Evolutionary conservation across 768 basidiomycete genomes (phyloP), one percentile per base, ranked within the genome.

Genomic region (Tricholoma flavovirens): DNA sequence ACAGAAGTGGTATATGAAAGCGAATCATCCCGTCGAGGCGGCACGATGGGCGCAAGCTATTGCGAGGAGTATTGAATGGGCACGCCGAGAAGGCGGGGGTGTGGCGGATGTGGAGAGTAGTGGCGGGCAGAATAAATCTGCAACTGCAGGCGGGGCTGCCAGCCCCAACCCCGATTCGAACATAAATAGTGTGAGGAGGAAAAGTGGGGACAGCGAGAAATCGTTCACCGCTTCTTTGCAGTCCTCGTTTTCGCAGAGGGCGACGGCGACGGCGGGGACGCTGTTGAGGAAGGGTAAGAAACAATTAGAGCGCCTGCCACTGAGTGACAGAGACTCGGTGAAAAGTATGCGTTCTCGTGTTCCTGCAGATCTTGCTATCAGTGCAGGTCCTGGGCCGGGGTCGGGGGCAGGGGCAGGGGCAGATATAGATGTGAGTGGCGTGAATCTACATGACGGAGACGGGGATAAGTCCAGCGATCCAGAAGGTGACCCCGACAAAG

Each of bases 1-100:
- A 0, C 85, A 88, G 63, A 90, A 85, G 68, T 91, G 90, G 90
- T 87, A 87, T 67, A 77, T 93, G 70, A 87, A 86, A 55, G 88
- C 88, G 0, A 89, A 85, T 59, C 93, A 97, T 63, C 91, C 88
- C 0, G 90, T 90, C 5, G 95, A 98, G 69, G 91, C 91, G 4
- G 78, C 87, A 4, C 79, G 94, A 10, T 98, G 95, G 95, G 83
- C 84, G 1, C 83, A 87, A 56, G 88, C 87, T 0, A 80, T 98
- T 48, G 70, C 72, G 15, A 81, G 80, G 65, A 86, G 84, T 59
- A 86, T 93, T 56, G 89, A 93, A 30, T 87, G 83, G 77, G 79
- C 77, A 49, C 78, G 77, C 55, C 74, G 74, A n/a, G 75, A 79
- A 43, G 60, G 66, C 8, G 40, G 17, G 3, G 19, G 17, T 59